Percentiles rank a stretch among this genome's conserved stretches.
phyloP scores from a whole-genome alignment of 768 basidiomycete species.

The Hygrophoropsis aurantiaca region DNA sequence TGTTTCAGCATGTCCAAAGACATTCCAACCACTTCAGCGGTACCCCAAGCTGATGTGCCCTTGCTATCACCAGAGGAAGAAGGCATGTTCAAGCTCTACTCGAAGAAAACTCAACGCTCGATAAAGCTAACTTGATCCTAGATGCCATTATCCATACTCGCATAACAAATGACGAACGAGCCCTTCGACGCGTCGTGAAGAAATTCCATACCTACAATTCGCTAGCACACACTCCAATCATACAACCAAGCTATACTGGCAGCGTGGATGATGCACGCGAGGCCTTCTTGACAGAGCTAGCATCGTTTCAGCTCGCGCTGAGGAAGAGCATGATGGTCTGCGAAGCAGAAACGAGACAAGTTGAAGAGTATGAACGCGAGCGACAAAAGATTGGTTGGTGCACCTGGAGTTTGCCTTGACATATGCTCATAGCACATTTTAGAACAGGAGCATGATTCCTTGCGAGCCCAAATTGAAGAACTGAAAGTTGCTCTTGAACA shows the following conservation, averaged over 20 bases:
- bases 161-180: conserved; percentile 81
- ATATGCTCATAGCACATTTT: too few species aligned
- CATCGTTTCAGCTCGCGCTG: conserved; percentile 70
- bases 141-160: conserved; percentile 80
- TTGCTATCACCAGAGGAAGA: conserved; percentile 63
- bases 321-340: conserved; percentile 83
- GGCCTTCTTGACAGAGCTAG: conserved; percentile 75
- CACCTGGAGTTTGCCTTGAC: neutral
- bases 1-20: too few species aligned
- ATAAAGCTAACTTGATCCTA: conserved; percentile 25
- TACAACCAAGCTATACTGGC: conserved; percentile 27
- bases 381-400: conserved; percentile 69
- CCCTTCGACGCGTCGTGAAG: conserved; percentile 74
- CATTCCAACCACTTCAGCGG: too few species aligned
- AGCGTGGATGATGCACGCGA: conserved; percentile 72
- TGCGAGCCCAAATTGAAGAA: conserved; percentile 72
- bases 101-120: conserved; percentile 18
- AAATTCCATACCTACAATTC: conserved; percentile 76
- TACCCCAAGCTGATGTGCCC: conserved; percentile 35
- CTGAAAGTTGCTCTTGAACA: conserved; percentile 76
- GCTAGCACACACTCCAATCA: conserved; percentile 49
- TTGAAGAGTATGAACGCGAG: conserved; percentile 79
- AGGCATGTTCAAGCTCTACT: too few species aligned
- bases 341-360: conserved; percentile 83
- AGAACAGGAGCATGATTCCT: conserved; percentile 72